Conservation (phyloP, 2,329 filamentous ascomycete genomes). For the Colletotrichum gloeosporioides region DNA sequence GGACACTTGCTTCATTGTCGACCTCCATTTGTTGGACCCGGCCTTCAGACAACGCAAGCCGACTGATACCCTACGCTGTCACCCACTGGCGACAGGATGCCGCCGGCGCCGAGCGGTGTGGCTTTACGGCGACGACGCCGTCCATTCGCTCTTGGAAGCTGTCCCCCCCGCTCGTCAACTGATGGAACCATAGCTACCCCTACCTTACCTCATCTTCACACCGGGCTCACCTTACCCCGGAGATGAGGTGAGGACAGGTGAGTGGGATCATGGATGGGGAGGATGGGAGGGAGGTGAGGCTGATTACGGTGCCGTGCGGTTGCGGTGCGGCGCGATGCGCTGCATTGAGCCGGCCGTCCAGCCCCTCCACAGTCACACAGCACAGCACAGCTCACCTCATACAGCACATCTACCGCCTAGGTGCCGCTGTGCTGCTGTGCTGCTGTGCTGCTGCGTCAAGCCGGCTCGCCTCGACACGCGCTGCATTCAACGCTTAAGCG, state of each 20-base stretch:
- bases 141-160: background rate
- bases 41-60: background rate
- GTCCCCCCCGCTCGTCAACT: background rate
- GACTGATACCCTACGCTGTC: conserved; percentile 1
- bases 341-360: background rate
- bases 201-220: background rate
- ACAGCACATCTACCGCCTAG: too few species aligned
- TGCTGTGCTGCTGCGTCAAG: background rate
- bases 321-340: background rate
- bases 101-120: background rate
- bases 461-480: background rate
- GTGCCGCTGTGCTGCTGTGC: background rate
- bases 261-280: background rate
- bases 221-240: background rate
- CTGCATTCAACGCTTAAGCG: background rate
- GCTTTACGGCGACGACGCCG: background rate
- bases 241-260: background rate
- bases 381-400: background rate
- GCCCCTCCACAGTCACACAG: background rate
- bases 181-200: background rate
- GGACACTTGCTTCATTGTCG: background rate
- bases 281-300: background rate
- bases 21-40: background rate
- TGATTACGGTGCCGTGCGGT: background rate
- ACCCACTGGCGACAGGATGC: background rate